Evolutionary conservation across 176 grass and related monocot genomes (phyloP), one percentile per base, ranked within the genome.

Genomic region (Bolboschoenus planiculmis): DNA sequence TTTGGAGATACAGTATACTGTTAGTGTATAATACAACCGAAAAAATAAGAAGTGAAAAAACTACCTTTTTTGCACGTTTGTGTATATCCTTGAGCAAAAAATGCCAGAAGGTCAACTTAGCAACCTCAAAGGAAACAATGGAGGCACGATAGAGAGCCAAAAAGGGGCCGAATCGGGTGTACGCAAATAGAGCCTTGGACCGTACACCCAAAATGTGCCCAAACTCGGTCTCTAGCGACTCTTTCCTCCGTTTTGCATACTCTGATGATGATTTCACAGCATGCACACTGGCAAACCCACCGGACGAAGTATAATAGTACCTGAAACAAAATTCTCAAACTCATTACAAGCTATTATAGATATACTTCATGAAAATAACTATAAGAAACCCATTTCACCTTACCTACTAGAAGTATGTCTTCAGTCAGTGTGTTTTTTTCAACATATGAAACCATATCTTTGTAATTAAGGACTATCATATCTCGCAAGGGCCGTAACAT

Each of bases 91-190:
- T 64, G 8, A 94, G 83, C 53, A 87, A 34, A 42, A 93, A 90
- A 88, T 98, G 92, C 95, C 92, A 98, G 44, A 90, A 29, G 20
- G 89, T 95, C 74, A 98, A 88, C 81, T 98, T 95, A 13, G 91
- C 84, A 71, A 98, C 87, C 78, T 95, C 87, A 80, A 90, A 98
- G 56, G 95, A 98, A 29, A 97, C 88, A 77, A 91, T 90, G 53
- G 92, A 88, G 20, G 95, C 95, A 82, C 95, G 78, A 54, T 97
- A 97, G 27, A 97, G 21, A 14, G 95, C 95, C 53, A 97, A 83
- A 80, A 97, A 91, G 0, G 95, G 95, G 70, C 92, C 92, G 59
- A 94, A 94, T 35, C 90, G 90, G 60, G 82, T 60, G 78, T 92
- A 87, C 9, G 88, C 88, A 90, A 97, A 97, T 58, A 90, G 43